Evolutionary conservation across 140 eudicot species (phyloP).

Genomic region (Flaveria floridana): DNA sequence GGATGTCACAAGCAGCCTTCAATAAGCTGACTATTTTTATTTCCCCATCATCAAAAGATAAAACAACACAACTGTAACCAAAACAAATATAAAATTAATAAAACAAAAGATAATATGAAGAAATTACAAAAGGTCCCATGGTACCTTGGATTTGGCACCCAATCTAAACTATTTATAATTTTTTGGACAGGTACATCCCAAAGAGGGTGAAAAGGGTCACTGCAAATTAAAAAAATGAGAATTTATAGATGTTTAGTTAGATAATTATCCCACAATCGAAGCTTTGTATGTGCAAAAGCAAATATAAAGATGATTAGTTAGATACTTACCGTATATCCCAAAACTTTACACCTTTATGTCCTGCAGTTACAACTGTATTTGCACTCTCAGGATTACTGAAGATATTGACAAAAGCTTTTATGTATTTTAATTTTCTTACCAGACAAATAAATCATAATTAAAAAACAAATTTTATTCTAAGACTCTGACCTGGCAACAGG

Average conservation of each 20-base stretch:
- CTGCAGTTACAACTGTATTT: constrained; percentile 62
- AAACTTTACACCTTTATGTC: constrained; percentile 69
- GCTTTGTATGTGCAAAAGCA: not conserved
- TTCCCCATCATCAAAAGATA: constrained; percentile 71
- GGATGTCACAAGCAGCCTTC: constrained; percentile 62
- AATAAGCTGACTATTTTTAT: constrained; percentile 59
- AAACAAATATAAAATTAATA: not conserved
- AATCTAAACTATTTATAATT: constrained; percentile 63
- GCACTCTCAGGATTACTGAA: constrained; percentile 79
- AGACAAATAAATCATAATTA: not conserved
- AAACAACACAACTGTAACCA: constrained; percentile 60
- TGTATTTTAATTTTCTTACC: not conserved
- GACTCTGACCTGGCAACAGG: constrained; percentile 66
- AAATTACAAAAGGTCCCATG: constrained; percentile 4
- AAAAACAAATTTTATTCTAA: not conserved
- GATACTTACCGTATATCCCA: constrained; percentile 87
- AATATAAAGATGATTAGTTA: not conserved
- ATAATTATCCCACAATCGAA: not conserved
- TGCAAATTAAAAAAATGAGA: constrained; percentile 30
- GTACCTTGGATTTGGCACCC: constrained; percentile 89
- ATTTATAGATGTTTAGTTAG: not conserved
- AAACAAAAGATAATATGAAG: not conserved
- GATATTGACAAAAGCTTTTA: constrained; percentile 19
- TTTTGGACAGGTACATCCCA: constrained; percentile 60
- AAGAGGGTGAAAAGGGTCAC: constrained; percentile 82